A percentile compares a stretch with the other conserved stretches of the same genome.
These are phyloP conservation scores for Ichthyophthirius multifiliis DNA, from an alignment of 169 alveolate genomes.

Conservation along the genomic window DNA sequence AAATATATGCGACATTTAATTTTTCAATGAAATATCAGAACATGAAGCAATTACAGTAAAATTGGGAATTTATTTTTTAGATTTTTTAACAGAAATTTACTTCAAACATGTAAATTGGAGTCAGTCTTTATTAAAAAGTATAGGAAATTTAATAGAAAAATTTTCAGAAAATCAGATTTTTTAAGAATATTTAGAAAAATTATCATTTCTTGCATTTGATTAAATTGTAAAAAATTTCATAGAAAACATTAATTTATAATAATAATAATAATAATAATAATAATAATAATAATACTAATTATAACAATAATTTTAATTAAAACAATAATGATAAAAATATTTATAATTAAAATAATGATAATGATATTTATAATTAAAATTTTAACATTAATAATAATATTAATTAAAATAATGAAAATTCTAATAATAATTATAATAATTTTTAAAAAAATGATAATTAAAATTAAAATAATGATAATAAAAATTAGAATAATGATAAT, in stretches of 20 bases:
- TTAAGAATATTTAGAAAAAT: conserved; percentile 1
- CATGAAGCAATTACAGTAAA: background rate
- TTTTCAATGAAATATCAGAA: background rate
- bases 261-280: too few relatives aligned
- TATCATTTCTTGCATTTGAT: too few relatives aligned
- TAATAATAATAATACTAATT: too few relatives aligned
- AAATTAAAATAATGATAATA: background rate
- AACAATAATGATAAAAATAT: too few relatives aligned
- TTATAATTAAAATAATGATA: too few relatives aligned
- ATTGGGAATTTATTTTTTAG: background rate
- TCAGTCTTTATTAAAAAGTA: background rate
- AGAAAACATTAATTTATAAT: too few relatives aligned
- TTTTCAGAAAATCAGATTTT: background rate
- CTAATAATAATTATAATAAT: background rate
- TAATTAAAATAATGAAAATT: background rate
- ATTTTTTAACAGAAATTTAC: background rate
- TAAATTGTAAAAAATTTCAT: too few relatives aligned
- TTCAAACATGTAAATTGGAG: background rate
- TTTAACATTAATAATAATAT: background rate
- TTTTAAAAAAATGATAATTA: background rate
- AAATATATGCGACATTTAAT: background rate
- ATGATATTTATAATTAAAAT: too few relatives aligned
- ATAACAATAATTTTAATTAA: too few relatives aligned
- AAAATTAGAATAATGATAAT: background rate
- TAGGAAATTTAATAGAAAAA: background rate